Evolutionary conservation across 305 asterid species (phyloP), one percentile per base, ranked within the genome.

Genomic region (Solanum aculeatissimum): DNA sequence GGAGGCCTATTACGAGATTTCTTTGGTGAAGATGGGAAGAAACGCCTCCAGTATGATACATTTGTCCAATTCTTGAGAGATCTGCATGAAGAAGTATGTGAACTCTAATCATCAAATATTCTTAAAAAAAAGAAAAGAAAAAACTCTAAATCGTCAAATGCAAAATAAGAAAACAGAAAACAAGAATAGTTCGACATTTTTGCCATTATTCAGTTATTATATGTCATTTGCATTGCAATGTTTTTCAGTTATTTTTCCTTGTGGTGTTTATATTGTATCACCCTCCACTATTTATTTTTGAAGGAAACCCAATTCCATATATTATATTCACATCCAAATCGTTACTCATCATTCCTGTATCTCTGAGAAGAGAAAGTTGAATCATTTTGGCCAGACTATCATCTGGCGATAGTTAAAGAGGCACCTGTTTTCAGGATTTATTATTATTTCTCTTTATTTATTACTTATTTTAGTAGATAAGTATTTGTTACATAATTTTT

Each of bases 1-100:
- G 97, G 97, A 81, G 99, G 99, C 83, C 89, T 95, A 79, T 75
- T 94, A 87, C 94, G 92, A 92, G 84, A 90, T 87, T 95, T 95
- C 86, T 95, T 95, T 71, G 98, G 96, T 32, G 86, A 85, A 89
- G 95, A 94, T 88, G 99, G 97, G 85, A 84, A 91, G 83, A 58
- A 86, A 84, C 86, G 62, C 58, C 99, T 95, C 63, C 92, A 86
- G 47, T 92, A 94, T 87, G 99, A 92, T 71, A 88, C 81, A 83
- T 95, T 95, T 70, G 94, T 92, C 81, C 93, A 88, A 74, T 95
- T 95, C 89, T 86, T 95, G 86, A 90, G 92, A 90, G 92, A 93
- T 86, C 93, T 95, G 87, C 97, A 91, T 55, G 90, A 93, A 71
- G 99, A 95, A 88, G 98, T 95, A 89, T 87, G 95, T 77, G 11